Evolutionary conservation across 2,329 filamentous ascomycete genomes (phyloP), one percentile per base, ranked within the genome.

Genomic region (Dissoconium aciculare): DNA sequence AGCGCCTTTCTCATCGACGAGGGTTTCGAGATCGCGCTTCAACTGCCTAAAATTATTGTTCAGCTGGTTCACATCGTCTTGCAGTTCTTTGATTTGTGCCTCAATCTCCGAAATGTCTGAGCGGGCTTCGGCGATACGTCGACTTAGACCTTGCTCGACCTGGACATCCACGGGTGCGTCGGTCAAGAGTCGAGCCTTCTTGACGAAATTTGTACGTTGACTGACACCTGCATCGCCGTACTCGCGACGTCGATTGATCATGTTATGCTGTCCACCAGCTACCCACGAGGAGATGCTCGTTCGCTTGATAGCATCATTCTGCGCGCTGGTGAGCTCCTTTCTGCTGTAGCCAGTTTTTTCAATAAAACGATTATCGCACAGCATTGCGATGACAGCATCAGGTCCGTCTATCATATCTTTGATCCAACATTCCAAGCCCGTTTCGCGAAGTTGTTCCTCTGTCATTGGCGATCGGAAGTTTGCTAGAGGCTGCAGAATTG

Each of bases 381-480:
- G 68, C 78, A 92, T 89, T 5, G 82, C 78, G 17, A 95, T 59
- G 2, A 98, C 81, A 2, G 80, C 69, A 1, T 77, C 73, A 0
- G 91, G 91, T 0, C 87, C 89, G 17, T 75, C 67, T 4, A 98
- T 51, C 35, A 69, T 81, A 47, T 95, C 79, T 15, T 80, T 64
- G 1, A 83, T 74, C 59, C 79, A 93, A 2, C 77, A 74, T 40
- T 91, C 78, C 29, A 98, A 69, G 0, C 83, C 83, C 19, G 54
- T 72, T 35, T 24, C 46, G 36, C 31, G 47, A 33, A 83, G 54
- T 31, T 81, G 62, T 5, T 72, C 62, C 4, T 51, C 43, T 1
- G 67, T 57, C 4, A 81, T 46, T 0, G 71, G 69, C 5, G 69
- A 46, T 28, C 49, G 59, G 42, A 76, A 78, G 1, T 61, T 53